Evolutionary conservation across 2,329 filamentous ascomycete species (phyloP).

Genomic region (Pseudocercospora eumusae): DNA sequence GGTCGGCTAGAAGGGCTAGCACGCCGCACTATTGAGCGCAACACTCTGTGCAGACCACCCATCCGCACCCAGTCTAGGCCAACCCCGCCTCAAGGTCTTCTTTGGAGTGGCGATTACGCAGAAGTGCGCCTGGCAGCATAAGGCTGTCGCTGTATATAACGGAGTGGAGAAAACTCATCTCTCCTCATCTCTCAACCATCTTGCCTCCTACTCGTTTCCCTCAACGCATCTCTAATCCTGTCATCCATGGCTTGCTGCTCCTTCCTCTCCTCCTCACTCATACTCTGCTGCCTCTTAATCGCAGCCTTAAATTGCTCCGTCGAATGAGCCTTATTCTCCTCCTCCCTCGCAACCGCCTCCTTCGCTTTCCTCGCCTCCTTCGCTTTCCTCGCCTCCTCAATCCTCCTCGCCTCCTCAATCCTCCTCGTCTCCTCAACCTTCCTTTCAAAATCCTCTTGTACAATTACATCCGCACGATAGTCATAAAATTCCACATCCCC

Average conservation of each 20-base stretch:
- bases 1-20: background rate
- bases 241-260: conserved; percentile 5
- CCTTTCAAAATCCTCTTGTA: conserved; percentile 11
- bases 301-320: conserved; percentile 6
- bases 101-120: background rate
- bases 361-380: background rate
- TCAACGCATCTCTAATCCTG: background rate
- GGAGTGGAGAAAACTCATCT: background rate
- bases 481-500: conserved; percentile 94
- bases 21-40: background rate
- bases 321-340: background rate
- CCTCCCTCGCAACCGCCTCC: background rate
- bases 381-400: conserved; percentile 4
- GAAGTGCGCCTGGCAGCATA: background rate
- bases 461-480: conserved; percentile 51
- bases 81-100: background rate
- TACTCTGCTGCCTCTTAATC: background rate
- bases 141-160: background rate
- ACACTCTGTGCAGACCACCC: background rate
- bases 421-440: background rate
- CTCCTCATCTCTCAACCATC: background rate
- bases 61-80: background rate
- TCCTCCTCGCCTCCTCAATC: conserved; percentile 1
- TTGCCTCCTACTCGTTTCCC: conserved; percentile 9
- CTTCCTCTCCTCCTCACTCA: background rate